Base-by-base conservation (phyloP, 352 stramenopile species). In the Blastocystis sp. region DNA sequence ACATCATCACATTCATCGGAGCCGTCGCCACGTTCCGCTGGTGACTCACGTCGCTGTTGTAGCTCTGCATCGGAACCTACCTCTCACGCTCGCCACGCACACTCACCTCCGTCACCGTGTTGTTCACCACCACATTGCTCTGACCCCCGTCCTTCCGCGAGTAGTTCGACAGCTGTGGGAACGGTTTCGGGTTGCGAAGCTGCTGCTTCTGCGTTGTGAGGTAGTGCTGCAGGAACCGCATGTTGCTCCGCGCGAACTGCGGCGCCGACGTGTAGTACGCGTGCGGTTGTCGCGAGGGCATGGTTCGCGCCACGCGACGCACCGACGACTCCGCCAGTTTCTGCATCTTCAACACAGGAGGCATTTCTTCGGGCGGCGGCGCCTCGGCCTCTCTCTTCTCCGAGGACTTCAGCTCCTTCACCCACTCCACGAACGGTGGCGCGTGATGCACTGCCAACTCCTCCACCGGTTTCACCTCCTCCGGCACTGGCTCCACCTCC, bases 211-310 rank as follows among this genome's bases (percentile, higher is more conserved):
- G 10, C 3, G 31, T 51, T 2, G 3, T 70, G 21, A 85, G 60
- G 26, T 69, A 67, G n/a, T 69, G 51, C 61, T 85, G 74, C 19
- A 85, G 55, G 19, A 66, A 50, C 12, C 74, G 74, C 24, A 67
- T 62, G 61, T 85, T 85, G 41, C 55, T 85, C 19, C 74, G 55
- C 51, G 60, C 55, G 3, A 67, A 29, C 74, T 85, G 74, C n/a
- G 74, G 55, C 26, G 41, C 74, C 16, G 55, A 67, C 10, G 33
- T 26, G 66, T 69, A 85, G 35, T 55, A 85, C 10, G 74, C n/a
- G 45, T 67, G 55, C 24, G 74, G 74, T 19, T 3, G 12, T 13
- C 33, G 67, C 31, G 74, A 41, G 9, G 74, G 74, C 41, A 60
- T 26, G 24, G 45, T 16, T 2, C 29, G 74, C n/a, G n/a, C 16